Evolutionary conservation across 495 filamentous ascomycete genomes (phyloP), one percentile per base, ranked within the genome.

Genomic region (Symbiotaphrina buchneri): DNA sequence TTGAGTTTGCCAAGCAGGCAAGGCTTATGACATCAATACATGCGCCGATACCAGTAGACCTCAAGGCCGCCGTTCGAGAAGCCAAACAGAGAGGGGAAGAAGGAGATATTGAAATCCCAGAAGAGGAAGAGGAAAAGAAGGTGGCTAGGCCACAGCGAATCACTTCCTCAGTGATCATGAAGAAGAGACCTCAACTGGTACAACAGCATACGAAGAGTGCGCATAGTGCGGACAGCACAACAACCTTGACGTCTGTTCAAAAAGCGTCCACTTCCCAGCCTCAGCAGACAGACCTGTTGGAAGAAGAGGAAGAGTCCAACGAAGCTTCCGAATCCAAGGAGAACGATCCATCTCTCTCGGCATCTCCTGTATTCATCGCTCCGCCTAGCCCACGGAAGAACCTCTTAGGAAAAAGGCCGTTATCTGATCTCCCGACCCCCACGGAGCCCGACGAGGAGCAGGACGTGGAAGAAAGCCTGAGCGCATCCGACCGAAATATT

Each of bases 1-100:
- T 54, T 8, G 56, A 53, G 3, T 79, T 68, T 45, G 54, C 60
- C 30, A 56, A 61, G 27, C 57, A 74, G 37, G 73, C 72, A 10
- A 63, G 53, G 41, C 42, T 77, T 17, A 73, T 74, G 69, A 70
- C 70, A 10, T 63, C 59, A 3, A 68, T 78, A 17, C 71, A 79
- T 35, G 73, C 74, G 0, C 45, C 40, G 0, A 50, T 75, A 18
- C 67, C 71, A 1, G 27, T 39, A 7, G 49, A 54, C 2, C 24
- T 64, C 18, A 45, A 45, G 25, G 39, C 41, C 5, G 52, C 51
- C 10, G 68, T 63, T 7, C 34, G 42, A 15, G 62, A 71, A 44
- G 72, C 73, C 13, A 68, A 61, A 40, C 44, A 47, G 24, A 49
- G 71, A 39, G 72, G 72, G 10, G 71, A 74, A 37, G 65, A 68